phyloP scores from a whole-genome alignment of 345 rosid species.

The rapeseed (Brassica napus) region DNA sequence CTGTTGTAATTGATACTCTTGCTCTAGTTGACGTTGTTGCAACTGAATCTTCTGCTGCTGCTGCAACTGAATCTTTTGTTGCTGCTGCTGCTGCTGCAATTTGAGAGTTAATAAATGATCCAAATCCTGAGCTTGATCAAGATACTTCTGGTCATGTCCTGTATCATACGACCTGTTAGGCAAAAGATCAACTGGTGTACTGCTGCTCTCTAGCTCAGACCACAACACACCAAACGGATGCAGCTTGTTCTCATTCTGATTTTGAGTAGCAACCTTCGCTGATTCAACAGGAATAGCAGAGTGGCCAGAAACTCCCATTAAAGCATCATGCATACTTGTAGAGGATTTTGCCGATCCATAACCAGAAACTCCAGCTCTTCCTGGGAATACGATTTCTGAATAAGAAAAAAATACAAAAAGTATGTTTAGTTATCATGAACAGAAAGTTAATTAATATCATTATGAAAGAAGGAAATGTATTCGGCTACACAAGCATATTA shows the following conservation, averaged over 20 bases:
- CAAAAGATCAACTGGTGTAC: slow-evolving; percentile 38
- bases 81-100: slow-evolving; percentile 45
- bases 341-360: slow-evolving; percentile 31
- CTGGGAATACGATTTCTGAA: slow-evolving; percentile 57
- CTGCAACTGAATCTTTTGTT: slow-evolving; percentile 43
- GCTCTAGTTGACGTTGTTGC: slow-evolving; percentile 44
- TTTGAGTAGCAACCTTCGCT: slow-evolving; percentile 30
- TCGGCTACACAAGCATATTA: no score
- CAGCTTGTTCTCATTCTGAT: slow-evolving; percentile 51
- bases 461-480: no score
- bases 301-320: slow-evolving; percentile 32
- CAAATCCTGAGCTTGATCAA: slow-evolving; percentile 39
- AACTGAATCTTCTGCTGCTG: slow-evolving; percentile 43
- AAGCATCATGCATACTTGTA: slow-evolving; percentile 37
- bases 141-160: background rate
- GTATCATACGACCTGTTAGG: slow-evolving; percentile 35
- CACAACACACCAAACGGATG: slow-evolving; percentile 66
- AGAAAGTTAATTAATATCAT: no score
- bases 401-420: background rate
- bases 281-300: slow-evolving; percentile 42
- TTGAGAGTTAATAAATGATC: slow-evolving; percentile 44
- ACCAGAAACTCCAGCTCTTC: slow-evolving; percentile 45
- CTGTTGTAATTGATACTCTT: slow-evolving; percentile 44
- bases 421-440: no score
- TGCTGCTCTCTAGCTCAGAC: slow-evolving; percentile 58